These are phyloP conservation scores for Metarhizium sp. DNA, from an alignment of 2,329 filamentous ascomycete genomes.

Conservation along the genomic window DNA sequence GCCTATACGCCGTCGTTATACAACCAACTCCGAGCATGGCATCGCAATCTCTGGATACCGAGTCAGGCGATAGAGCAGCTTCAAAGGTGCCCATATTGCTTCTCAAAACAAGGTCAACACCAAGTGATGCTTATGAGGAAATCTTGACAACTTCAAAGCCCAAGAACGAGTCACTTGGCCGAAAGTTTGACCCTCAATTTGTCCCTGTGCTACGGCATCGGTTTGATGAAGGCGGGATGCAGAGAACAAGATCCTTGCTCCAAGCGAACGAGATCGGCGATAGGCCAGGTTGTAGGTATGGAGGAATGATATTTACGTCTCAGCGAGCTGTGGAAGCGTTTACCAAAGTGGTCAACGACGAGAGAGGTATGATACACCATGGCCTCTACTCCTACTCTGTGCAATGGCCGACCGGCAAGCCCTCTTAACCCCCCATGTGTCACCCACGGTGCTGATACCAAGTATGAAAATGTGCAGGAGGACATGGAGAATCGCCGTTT, in stretches of 20 bases:
- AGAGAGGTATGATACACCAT: slow-evolving; percentile 23
- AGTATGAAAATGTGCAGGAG: not conserved
- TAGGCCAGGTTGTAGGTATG: slow-evolving; percentile 40
- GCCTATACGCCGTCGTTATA: not conserved
- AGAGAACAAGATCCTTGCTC: slow-evolving; percentile 42
- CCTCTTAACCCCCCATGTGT: not conserved
- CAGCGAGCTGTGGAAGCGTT: slow-evolving; percentile 79
- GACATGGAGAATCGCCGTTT: slow-evolving; percentile 34
- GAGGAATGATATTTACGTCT: slow-evolving; percentile 76
- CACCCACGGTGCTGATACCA: not conserved
- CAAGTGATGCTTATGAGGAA: slow-evolving; percentile 63
- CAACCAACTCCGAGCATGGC: not conserved
- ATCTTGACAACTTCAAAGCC: slow-evolving; percentile 30
- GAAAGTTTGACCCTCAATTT: slow-evolving; percentile 54
- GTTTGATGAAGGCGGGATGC: slow-evolving; percentile 51
- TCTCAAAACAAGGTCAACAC: slow-evolving; percentile 67
- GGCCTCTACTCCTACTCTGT: not conserved
- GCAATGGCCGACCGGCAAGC: not conserved
- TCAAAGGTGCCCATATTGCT: slow-evolving; percentile 47
- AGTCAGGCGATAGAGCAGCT: not conserved
- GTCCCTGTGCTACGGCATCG: slow-evolving; percentile 69
- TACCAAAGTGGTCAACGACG: slow-evolving; percentile 48
- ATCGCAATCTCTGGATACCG: not conserved
- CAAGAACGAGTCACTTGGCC: slow-evolving; percentile 14
- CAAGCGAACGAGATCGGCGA: slow-evolving; percentile 29